phyloP scores from a whole-genome alignment of 257 asterid genomes.

The Ilex asprella region DNA sequence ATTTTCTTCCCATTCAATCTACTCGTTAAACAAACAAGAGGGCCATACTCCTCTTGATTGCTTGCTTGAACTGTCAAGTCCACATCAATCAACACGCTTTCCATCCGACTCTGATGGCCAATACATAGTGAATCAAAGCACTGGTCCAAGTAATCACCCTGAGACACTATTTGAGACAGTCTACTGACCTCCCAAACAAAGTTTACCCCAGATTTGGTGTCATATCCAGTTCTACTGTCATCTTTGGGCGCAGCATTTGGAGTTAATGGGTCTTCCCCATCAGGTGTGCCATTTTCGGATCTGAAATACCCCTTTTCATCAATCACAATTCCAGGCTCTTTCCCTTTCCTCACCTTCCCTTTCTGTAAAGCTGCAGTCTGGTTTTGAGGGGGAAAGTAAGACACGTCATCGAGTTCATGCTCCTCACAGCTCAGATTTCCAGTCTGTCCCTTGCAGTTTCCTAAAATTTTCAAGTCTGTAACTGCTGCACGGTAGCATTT shows the following conservation, averaged over 20 bases:
- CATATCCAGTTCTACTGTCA: conserved; percentile 1
- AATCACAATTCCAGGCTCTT: conserved; percentile 8
- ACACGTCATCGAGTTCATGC: conserved; percentile 2
- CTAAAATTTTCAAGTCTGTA: conserved; percentile 2
- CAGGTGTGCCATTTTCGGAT: conserved; percentile 1
- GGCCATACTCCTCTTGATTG: conserved; percentile 29
- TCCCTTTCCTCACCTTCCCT: conserved; percentile 6
- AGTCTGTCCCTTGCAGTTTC: background rate
- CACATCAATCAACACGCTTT: conserved; percentile 38
- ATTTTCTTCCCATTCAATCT: conserved; percentile 31
- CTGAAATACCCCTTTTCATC: conserved; percentile 7
- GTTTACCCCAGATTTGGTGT: conserved; percentile 10
- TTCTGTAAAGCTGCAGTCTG: conserved; percentile 19
- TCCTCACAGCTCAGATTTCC: conserved; percentile 2
- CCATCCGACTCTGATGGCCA: conserved; percentile 1
- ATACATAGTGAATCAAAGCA: conserved; percentile 2
- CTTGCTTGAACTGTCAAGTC: conserved; percentile 31
- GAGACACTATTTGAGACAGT: conserved; percentile 8
- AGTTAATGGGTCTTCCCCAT: background rate
- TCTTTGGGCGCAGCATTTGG: conserved; percentile 7
- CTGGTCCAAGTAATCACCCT: conserved; percentile 7
- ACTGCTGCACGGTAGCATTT: background rate
- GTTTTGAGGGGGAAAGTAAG: background rate
- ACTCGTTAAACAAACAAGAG: conserved; percentile 52
- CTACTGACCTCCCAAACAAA: conserved; percentile 11